Evolutionary conservation across 306 rosid species (phyloP), one percentile per base, ranked within the genome.

Genomic region (Quercus berberidifolia): DNA sequence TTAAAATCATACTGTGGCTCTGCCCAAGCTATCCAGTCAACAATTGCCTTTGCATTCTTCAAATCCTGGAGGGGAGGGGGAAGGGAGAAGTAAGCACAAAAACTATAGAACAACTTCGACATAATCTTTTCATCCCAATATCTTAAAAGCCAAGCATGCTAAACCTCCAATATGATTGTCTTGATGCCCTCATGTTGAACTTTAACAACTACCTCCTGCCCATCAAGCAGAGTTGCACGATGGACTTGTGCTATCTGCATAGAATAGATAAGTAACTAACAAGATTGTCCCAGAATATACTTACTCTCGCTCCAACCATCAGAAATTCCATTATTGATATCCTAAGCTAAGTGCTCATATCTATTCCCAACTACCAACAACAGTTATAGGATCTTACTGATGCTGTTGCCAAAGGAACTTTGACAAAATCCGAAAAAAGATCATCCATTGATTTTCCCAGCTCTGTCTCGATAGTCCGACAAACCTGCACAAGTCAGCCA

Each of bases 1-100:
- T 90, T 96, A 46, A 96, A 93, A 85, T 96, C 83, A 69, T 91
- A 90, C 62, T 93, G 98, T 21, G 99, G 99, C 78, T 96, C 98
- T 1, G 94, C 98, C 99, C 99, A 96, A 60, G 96, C 98, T 90
- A 93, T 89, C 99, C 99, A 96, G 86, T 96, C 99, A 76, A 87
- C 88, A 78, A 96, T 85, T 75, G 96, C 72, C 90, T 96, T 96
- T 0, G 99, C 98, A 91, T 89, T 96, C 87, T 89, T 93, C 82
- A 96, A 87, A 86, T 96, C 99, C 99, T 96, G 89, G 68, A 83
- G 79, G 3, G 11, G 46, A 41, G 46, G 46, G 46, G 11, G 46
- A 41, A 11, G 46, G 83, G 52, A 79, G 83, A 19, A 20, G 70
- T 8, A 78, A 25, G 78, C 55, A 68, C 73, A 81, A 76, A 15